Conservation (phyloP, 176 grass and related monocot genomes). For the Aegilops tauschii region DNA sequence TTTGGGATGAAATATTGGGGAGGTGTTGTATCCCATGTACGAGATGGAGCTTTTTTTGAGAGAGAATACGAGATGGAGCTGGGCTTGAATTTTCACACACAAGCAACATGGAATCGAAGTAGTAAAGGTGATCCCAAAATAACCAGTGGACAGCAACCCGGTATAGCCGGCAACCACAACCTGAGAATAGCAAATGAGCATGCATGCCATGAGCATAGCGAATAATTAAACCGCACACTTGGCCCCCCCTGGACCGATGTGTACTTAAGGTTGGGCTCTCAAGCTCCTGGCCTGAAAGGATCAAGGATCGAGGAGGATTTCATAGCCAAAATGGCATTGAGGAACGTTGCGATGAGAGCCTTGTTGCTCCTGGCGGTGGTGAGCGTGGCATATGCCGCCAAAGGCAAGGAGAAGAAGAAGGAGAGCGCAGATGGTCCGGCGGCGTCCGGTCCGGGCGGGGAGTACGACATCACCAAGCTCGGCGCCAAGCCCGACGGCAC, state of each 20-base stretch:
- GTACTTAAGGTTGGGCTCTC: neutral
- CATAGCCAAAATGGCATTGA: slow-evolving; percentile 16
- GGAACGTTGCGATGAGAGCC: neutral
- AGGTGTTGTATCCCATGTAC: too few species aligned
- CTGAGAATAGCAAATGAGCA: neutral
- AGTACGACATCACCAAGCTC: slow-evolving; percentile 23
- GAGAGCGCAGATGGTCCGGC: neutral
- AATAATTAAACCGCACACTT: neutral
- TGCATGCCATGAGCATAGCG: neutral
- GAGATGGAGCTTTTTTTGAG: too few species aligned
- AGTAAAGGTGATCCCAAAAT: neutral
- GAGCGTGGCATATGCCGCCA: slow-evolving; percentile 6
- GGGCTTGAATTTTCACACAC: too few species aligned
- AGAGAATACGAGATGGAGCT: too few species aligned
- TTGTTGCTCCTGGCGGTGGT: slow-evolving; percentile 14
- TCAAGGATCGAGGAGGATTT: neutral
- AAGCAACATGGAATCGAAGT: too few species aligned
- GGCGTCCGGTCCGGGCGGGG: neutral
- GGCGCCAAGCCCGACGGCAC: slow-evolving; percentile 41
- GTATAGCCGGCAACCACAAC: neutral
- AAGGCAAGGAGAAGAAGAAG: neutral
- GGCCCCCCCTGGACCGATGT: neutral
- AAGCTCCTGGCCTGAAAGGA: neutral
- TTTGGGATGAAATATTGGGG: too few species aligned
- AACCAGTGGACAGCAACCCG: neutral